These are phyloP conservation scores for Mycosarcoma mackinlayi DNA, from an alignment of 1,284 basidiomycete genomes.

Conservation along the genomic window DNA sequence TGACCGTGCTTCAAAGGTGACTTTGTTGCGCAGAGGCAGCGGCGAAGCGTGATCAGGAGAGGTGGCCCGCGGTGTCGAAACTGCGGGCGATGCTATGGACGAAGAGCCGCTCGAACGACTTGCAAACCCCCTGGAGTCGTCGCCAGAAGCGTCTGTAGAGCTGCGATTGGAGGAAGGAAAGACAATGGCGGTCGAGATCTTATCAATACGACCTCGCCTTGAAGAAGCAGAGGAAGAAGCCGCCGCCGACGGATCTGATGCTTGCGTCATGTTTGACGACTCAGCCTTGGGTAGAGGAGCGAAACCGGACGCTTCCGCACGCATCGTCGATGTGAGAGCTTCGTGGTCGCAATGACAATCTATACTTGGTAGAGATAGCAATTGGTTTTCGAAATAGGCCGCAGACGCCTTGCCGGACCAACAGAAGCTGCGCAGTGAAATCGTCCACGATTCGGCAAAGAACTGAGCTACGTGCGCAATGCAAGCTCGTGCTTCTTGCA, in stretches of 20 bases:
- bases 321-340: not conserved
- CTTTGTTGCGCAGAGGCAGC: slow-evolving; percentile 6
- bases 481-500: slow-evolving; percentile 1
- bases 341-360: not conserved
- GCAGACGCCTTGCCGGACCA: no score
- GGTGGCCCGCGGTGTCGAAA: slow-evolving; percentile 35
- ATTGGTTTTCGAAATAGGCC: no score
- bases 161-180: slow-evolving; percentile 26
- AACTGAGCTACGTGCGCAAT: slow-evolving; percentile 13
- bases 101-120: slow-evolving; percentile 22
- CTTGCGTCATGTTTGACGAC: not conserved
- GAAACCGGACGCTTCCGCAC: not conserved
- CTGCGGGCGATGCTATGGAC: slow-evolving; percentile 29
- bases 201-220: slow-evolving; percentile 16
- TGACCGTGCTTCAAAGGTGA: slow-evolving; percentile 5
- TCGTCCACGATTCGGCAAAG: not conserved
- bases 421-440: slow-evolving; percentile 8
- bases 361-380: no score
- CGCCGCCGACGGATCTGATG: not conserved
- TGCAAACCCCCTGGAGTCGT: slow-evolving; percentile 1
- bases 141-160: slow-evolving; percentile 12
- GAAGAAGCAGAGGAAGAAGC: slow-evolving; percentile 8
- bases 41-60: slow-evolving; percentile 20
- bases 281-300: not conserved
- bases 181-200: slow-evolving; percentile 17